These are phyloP conservation scores for Domatiomyces globalis DNA, from an alignment of 2,329 filamentous ascomycete genomes.

Conservation along the genomic window DNA sequence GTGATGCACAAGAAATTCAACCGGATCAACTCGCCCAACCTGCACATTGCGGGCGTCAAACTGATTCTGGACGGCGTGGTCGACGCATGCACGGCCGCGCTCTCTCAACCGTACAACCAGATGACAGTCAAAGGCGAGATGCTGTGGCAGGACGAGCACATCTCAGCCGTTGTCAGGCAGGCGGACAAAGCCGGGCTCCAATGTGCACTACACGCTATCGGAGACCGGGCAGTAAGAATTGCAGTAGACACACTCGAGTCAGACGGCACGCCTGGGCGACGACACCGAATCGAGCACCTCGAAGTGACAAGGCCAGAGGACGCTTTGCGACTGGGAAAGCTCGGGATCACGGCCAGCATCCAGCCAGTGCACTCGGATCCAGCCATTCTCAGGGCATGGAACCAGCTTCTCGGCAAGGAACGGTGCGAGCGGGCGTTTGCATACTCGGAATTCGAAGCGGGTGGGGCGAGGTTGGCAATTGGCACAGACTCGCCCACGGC, in stretches of 20 bases:
- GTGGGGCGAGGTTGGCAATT: constrained; percentile 32
- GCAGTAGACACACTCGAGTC: constrained; percentile 34
- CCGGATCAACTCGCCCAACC: constrained; percentile 26
- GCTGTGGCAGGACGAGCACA: constrained; percentile 32
- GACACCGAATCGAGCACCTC: constrained; percentile 39
- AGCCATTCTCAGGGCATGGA: constrained; percentile 35
- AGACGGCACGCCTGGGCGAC: constrained; percentile 26
- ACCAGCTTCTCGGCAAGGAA: constrained; percentile 30
- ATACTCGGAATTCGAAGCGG: constrained; percentile 36
- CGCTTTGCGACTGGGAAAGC: constrained; percentile 31
- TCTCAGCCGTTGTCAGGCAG: constrained; percentile 30
- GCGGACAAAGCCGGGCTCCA: constrained; percentile 33
- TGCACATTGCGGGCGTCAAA: constrained; percentile 36
- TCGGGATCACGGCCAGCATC: constrained; percentile 32
- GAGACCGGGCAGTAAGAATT: constrained; percentile 33
- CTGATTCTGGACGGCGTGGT: constrained; percentile 38
- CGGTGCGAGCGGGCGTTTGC: constrained; percentile 37
- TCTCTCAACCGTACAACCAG: constrained; percentile 33
- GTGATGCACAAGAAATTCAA: constrained; percentile 29
- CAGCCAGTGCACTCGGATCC: constrained; percentile 31
- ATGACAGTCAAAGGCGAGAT: constrained; percentile 30
- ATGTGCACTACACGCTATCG: constrained; percentile 39
- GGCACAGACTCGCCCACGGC: constrained; percentile 38
- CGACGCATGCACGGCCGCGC: constrained; percentile 38
- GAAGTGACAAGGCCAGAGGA: constrained; percentile 36